Percentiles rank a stretch among this genome's conserved stretches.
Evolutionary conservation across 1,284 basidiomycete genomes (phyloP).

Genomic region (Ustilago cynodontis): DNA sequence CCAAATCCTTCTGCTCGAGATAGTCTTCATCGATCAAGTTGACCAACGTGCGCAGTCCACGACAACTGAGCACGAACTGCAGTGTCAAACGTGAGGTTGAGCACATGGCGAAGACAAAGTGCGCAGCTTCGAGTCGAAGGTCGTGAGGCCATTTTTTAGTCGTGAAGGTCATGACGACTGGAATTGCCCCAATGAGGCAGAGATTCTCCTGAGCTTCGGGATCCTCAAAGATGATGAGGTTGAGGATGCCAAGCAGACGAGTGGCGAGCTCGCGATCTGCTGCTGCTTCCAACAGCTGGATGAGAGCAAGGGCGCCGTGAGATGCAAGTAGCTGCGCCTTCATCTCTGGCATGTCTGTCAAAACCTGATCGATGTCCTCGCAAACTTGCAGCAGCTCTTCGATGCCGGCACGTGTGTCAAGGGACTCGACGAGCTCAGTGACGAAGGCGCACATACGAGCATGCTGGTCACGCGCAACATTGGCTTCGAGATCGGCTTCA

Average conservation of each 20-base stretch:
- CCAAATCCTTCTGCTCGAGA: constrained; percentile 85
- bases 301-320: constrained; percentile 92
- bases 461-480: constrained; percentile 63
- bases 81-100: constrained; percentile 88
- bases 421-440: constrained; percentile 85
- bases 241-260: constrained; percentile 87
- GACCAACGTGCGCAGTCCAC: constrained; percentile 91
- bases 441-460: constrained; percentile 85
- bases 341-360: constrained; percentile 88
- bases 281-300: constrained; percentile 89
- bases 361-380: constrained; percentile 85
- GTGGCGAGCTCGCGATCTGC: constrained; percentile 83
- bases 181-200: constrained; percentile 81
- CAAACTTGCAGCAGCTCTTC: constrained; percentile 84
- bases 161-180: constrained; percentile 78
- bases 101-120: constrained; percentile 91
- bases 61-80: constrained; percentile 77
- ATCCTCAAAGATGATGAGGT: constrained; percentile 86
- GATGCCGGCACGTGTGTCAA: constrained; percentile 82
- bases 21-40: constrained; percentile 97
- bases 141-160: constrained; percentile 93
- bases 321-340: constrained; percentile 87
- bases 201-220: constrained; percentile 91
- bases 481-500: constrained; percentile 64
- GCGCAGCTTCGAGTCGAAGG: constrained; percentile 92